Percentiles rank a stretch among this genome's conserved stretches.
These are phyloP conservation scores for Jacaranda copaia DNA, from an alignment of 257 asterid genomes.

Conservation along the genomic window DNA sequence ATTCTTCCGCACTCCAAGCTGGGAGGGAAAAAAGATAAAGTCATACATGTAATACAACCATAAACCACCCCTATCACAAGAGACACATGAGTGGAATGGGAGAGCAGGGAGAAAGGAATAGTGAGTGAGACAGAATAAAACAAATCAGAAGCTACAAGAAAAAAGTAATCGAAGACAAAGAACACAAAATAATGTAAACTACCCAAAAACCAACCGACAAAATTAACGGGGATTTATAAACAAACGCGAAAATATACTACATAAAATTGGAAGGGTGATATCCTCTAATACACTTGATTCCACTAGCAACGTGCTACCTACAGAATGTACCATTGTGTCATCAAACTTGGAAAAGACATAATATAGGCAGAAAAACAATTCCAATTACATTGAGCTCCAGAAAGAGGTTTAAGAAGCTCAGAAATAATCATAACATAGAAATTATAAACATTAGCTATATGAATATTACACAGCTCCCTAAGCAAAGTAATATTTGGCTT, in stretches of 20 bases:
- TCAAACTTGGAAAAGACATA: not conserved
- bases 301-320: not conserved
- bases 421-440: slow-evolving; percentile 9
- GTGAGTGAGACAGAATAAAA: not conserved
- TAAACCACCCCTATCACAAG: not conserved
- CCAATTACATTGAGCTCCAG: slow-evolving; percentile 9
- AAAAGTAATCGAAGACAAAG: not conserved
- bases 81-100: slow-evolving; percentile 1
- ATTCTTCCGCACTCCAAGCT: slow-evolving; percentile 88
- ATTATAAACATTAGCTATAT: not conserved
- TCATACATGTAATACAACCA: slow-evolving; percentile 37
- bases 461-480: not conserved
- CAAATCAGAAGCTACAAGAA: slow-evolving; percentile 13
- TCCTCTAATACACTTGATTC: not conserved
- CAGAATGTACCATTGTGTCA: slow-evolving; percentile 2
- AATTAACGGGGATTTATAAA: not conserved
- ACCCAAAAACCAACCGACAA: not conserved
- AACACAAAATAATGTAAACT: not conserved
- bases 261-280: not conserved
- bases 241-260: not conserved
- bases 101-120: not conserved
- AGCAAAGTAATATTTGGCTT: slow-evolving; percentile 3
- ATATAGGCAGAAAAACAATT: slow-evolving; percentile 13
- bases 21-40: slow-evolving; percentile 38
- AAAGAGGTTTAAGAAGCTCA: slow-evolving; percentile 6